A percentile compares a stretch with the other conserved stretches of the same genome.
These are phyloP conservation scores for Neonectria punicea DNA, from an alignment of 2,329 filamentous ascomycete species.

Conservation along the genomic window DNA sequence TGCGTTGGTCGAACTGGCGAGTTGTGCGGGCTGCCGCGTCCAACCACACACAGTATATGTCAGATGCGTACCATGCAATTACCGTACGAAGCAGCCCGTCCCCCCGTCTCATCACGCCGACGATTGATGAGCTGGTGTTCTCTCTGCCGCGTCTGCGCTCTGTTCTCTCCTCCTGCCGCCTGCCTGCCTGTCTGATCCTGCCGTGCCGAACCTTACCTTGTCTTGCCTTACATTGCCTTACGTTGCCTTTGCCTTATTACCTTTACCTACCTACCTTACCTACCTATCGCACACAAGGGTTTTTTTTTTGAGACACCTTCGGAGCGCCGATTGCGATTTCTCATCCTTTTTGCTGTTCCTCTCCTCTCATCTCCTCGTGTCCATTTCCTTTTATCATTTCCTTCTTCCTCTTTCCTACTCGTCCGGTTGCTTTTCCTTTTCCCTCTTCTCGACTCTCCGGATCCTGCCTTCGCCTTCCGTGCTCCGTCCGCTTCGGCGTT, in stretches of 20 bases:
- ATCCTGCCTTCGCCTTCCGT: not conserved
- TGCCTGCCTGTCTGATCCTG: conserved; percentile 7
- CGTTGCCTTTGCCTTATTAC: conserved; percentile 18
- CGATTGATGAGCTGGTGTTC: conserved; percentile 5
- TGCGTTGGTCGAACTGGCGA: not conserved
- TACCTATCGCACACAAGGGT: conserved; percentile 25
- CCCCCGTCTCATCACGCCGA: not conserved
- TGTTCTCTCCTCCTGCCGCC: conserved; percentile 3
- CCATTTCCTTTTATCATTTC: conserved; percentile 38
- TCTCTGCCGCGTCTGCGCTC: not conserved
- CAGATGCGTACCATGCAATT: conserved; percentile 4
- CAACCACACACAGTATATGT: not conserved
- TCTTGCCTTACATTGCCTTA: not conserved
- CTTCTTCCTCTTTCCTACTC: conserved; percentile 30
- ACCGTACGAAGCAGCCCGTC: not conserved
- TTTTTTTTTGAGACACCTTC: conserved; percentile 27
- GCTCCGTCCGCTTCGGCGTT: conserved; percentile 16
- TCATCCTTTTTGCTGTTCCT: conserved; percentile 33
- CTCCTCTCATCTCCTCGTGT: conserved; percentile 29
- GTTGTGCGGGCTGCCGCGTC: not conserved
- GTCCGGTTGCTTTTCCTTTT: conserved; percentile 19
- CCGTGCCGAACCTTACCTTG: not conserved
- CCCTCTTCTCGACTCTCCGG: conserved; percentile 4
- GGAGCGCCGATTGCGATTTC: conserved; percentile 39
- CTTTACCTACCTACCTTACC: conserved; percentile 22